Evolutionary conservation across 2,329 filamentous ascomycete species (phyloP).

Genomic region (Sphaerulina populicola): DNA sequence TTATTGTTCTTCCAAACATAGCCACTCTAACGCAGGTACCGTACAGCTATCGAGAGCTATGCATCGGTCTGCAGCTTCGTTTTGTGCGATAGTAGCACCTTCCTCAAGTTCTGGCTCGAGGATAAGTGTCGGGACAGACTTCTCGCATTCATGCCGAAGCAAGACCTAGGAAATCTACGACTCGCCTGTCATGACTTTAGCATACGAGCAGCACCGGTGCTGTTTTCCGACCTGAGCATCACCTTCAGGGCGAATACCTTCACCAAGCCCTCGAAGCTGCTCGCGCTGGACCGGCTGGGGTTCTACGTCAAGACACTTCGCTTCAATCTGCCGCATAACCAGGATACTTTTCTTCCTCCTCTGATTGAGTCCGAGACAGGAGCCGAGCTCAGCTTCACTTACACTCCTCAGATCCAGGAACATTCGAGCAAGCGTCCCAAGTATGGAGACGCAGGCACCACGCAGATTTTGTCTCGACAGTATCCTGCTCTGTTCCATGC

Average conservation of each 20-base stretch:
- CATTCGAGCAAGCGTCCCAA: constrained; percentile 57
- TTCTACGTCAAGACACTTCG: constrained; percentile 69
- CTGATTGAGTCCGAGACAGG: constrained; percentile 70
- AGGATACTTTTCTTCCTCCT: constrained; percentile 76
- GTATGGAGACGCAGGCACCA: constrained; percentile 71
- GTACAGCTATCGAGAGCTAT: constrained; percentile 38
- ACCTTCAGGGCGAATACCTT: constrained; percentile 69
- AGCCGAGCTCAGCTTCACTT: constrained; percentile 70
- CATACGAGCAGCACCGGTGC: constrained; percentile 57
- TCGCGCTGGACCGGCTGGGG: constrained; percentile 68
- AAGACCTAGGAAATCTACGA: constrained; percentile 47
- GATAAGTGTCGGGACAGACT: constrained; percentile 41
- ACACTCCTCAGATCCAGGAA: constrained; percentile 59
- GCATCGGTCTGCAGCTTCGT: constrained; percentile 44
- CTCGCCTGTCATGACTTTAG: constrained; percentile 62
- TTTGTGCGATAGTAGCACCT: constrained; percentile 42
- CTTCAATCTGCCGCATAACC: constrained; percentile 67
- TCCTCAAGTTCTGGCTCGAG: constrained; percentile 44
- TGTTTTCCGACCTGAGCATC: constrained; percentile 61
- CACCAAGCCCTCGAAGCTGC: constrained; percentile 62
- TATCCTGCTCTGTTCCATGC: constrained; percentile 86
- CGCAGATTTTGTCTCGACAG: constrained; percentile 73
- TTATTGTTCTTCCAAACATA: constrained; percentile 7
- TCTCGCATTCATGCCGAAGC: constrained; percentile 36
- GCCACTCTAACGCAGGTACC: constrained; percentile 17